Evolutionary conservation across 345 rosid species (phyloP), one percentile per base, ranked within the genome.

Genomic region (Hibiscus syriacus): DNA sequence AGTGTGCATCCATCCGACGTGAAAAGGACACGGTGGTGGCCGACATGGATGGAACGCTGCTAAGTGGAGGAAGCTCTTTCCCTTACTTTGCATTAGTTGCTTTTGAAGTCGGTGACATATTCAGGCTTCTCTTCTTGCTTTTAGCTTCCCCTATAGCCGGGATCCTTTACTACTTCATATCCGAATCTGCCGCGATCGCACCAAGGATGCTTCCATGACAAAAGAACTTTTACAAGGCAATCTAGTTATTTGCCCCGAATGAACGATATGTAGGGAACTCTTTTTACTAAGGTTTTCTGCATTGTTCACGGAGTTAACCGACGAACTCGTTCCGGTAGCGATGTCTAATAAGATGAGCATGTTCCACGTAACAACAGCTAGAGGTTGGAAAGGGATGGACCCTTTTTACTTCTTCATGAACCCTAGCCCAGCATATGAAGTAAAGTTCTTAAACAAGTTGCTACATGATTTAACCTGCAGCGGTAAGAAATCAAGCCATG

Each of bases 371-470:
- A 92, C 96, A 4, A 89, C 96, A 0, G 92, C 96, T 0, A 79
- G 98, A 27, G 98, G 98, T 1, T 89, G 90, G 92, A 92, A 92
- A 74, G 93, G 92, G 72, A 79, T 92, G 80, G 96, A 92, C 55
- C 89, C 92, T 2, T 81, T 92, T 70, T 92, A 83, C 80, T 92
- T 92, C 78, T 86, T 86, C 63, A 92, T 89, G 98, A 89, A 89
- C 82, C 98, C 94, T 2, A 86, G 89, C 56, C 96, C 96, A 0
- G 85, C 83, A 1, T 92, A 92, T 27, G 94, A 89, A 70, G 87
- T 89, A 11, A 87, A 82, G 3, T 87, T 92, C 74, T 72, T 89
- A 77, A 87, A 80, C 64, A 87, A 86, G 78, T 73, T 92, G 69
- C 90, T 88, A 0, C 1, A 27, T 16, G 92, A 87, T 66, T 73